Base-by-base conservation (phyloP, 2,329 filamentous ascomycete species). In the Exophiala lecanii-corni region DNA sequence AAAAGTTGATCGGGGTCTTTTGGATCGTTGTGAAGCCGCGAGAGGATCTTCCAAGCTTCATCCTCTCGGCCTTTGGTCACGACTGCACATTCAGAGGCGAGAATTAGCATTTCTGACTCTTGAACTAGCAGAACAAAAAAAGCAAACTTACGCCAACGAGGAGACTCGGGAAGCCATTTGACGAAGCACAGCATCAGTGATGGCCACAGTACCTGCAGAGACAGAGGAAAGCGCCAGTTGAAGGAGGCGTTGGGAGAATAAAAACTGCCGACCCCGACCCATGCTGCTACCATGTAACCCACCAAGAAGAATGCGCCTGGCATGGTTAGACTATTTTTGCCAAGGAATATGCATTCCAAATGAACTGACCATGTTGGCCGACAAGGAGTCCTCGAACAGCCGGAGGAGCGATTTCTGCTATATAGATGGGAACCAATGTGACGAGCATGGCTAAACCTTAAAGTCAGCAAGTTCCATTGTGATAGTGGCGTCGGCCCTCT, bases 171-270 rank as follows among this genome's bases (percentile, higher is more conserved):
- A 12, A 57, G 50, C 38, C 58, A 56, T 3, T 51, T 33, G 19
- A 73, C 66, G 3, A 64, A 70, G 42, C 73, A 57, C 23, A 70
- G 60, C 6, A 59, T 48, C 15, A 55, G 30, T 17, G 55, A 13
- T 9, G 48, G 48, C 13, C 33, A 35, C 5, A 50, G 18, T 12
- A 41, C 39, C 36, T 50, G 48, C 21, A 54, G 46, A 21, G 41
- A 48, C 13, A 51, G 30, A 9, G 51, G 51, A 3, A 46, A 13
- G 2, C 51, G 48, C 48, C 48, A 54, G 16, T 49, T 42, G 2
- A 40, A 33, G 10, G 19, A 44, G 17, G 32, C 34, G 17, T 43
- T 43, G 15, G 43, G 32, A 3, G 41, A 35, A 36, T 41, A 54
- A 35, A 39, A 54, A 39, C 45, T 48, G n/a, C 41, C 47, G 16